These are phyloP conservation scores for Wickerhamiella siamensis DNA, from an alignment of 805 yeast genomes.

Conservation along the genomic window DNA sequence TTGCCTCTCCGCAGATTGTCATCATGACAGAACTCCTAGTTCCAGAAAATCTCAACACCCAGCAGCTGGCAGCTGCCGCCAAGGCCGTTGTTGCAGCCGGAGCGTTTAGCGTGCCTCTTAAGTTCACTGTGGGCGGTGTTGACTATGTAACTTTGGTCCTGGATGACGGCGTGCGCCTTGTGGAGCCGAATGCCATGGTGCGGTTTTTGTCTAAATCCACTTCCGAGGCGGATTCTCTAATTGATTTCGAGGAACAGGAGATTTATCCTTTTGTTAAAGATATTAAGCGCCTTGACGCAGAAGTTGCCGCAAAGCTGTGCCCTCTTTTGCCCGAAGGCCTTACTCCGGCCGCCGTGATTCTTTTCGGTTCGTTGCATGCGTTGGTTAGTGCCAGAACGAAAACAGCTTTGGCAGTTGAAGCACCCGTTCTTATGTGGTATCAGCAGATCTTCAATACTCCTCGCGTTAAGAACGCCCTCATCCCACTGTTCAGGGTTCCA, in stretches of 20 bases:
- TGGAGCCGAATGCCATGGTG: conserved; percentile 41
- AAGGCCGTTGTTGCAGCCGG: conserved; percentile 33
- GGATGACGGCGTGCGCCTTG: conserved; percentile 20
- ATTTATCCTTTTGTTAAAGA: conserved; percentile 16
- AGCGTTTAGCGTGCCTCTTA: conserved; percentile 22
- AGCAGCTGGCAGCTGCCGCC: conserved; percentile 13
- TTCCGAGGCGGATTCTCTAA: conserved; percentile 14
- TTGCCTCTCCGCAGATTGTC: not conserved
- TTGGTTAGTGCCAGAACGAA: conserved; percentile 23
- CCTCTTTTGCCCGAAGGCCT: conserved; percentile 19
- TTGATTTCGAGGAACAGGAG: conserved; percentile 29
- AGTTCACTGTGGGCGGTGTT: conserved; percentile 16
- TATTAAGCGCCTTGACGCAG: conserved; percentile 14
- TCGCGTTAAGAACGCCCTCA: conserved; percentile 18
- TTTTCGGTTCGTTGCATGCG: conserved; percentile 33
- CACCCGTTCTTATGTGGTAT: conserved; percentile 23
- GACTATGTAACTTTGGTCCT: conserved; percentile 13
- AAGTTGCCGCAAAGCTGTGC: conserved; percentile 14
- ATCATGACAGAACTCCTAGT: conserved; percentile 12
- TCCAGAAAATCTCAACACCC: conserved; percentile 14
- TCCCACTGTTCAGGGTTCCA: conserved; percentile 11
- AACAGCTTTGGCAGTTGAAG: conserved; percentile 21
- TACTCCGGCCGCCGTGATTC: conserved; percentile 30
- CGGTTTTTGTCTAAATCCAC: conserved; percentile 25
- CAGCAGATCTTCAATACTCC: conserved; percentile 20